phyloP scores from a whole-genome alignment of 768 basidiomycete genomes.

The Tulasnella sp. region DNA sequence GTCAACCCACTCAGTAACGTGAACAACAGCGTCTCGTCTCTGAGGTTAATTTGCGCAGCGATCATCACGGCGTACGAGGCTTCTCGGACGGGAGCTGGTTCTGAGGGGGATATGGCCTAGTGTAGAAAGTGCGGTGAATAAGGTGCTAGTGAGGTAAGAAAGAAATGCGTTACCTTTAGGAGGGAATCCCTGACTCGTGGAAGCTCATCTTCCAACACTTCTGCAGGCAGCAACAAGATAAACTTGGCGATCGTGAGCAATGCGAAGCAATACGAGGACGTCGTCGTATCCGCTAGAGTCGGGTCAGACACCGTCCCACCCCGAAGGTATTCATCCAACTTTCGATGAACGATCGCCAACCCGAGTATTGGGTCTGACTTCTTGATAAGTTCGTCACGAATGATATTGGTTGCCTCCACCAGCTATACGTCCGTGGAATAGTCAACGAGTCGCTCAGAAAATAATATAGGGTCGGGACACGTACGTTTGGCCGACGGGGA shows the following conservation, averaged over 20 bases:
- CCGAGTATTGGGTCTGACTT: slow-evolving; percentile 77
- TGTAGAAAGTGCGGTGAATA: slow-evolving; percentile 25
- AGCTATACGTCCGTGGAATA: slow-evolving; percentile 37
- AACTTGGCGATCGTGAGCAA: slow-evolving; percentile 75
- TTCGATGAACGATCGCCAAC: slow-evolving; percentile 67
- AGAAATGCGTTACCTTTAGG: slow-evolving; percentile 40
- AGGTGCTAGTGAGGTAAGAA: neutral
- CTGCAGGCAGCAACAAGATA: slow-evolving; percentile 62
- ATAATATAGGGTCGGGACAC: slow-evolving; percentile 21
- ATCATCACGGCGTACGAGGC: slow-evolving; percentile 73
- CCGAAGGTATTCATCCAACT: slow-evolving; percentile 49
- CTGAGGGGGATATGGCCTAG: slow-evolving; percentile 11
- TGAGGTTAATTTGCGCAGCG: slow-evolving; percentile 68
- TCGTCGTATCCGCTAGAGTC: slow-evolving; percentile 40
- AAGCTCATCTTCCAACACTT: slow-evolving; percentile 78
- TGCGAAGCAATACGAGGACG: slow-evolving; percentile 66
- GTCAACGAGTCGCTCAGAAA: neutral
- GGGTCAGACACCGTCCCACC: slow-evolving; percentile 32
- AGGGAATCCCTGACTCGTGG: slow-evolving; percentile 62
- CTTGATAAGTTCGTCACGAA: slow-evolving; percentile 60
- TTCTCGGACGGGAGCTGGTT: slow-evolving; percentile 49
- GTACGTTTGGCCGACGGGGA: slow-evolving; percentile 55
- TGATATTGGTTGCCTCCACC: slow-evolving; percentile 67
- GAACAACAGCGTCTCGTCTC: slow-evolving; percentile 75
- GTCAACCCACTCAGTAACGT: slow-evolving; percentile 66